phyloP scores from a whole-genome alignment of 352 stramenopile species.

The Lagenidium sp. region DNA sequence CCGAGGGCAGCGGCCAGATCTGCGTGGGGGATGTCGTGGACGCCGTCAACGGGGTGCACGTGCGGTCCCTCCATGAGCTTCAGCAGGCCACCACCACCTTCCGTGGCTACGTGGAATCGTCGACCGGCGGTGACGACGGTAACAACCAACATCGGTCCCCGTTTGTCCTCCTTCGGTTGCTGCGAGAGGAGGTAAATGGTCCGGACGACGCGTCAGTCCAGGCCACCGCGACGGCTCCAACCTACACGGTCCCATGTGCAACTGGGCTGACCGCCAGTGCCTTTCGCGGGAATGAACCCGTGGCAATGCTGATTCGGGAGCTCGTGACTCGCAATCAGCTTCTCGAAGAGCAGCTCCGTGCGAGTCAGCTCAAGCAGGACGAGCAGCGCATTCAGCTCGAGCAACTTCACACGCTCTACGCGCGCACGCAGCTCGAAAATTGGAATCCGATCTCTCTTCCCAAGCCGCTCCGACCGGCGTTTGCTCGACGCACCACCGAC shows the following conservation, averaged over 20 bases:
- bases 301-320: conserved; percentile 26
- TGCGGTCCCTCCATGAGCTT: conserved; percentile 22
- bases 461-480: conserved; percentile 22
- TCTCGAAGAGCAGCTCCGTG: conserved; percentile 39
- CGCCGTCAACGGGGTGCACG: conserved; percentile 26
- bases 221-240: background rate
- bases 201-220: background rate
- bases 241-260: too few relatives aligned
- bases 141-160: too few relatives aligned
- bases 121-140: too few relatives aligned
- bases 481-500: conserved; percentile 15
- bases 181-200: conserved; percentile 24
- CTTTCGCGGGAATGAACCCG: too few relatives aligned
- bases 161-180: too few relatives aligned
- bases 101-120: conserved; percentile 11
- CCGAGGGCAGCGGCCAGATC: conserved; percentile 36
- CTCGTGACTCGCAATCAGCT: conserved; percentile 29
- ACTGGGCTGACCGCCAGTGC: too few relatives aligned
- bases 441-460: conserved; percentile 24
- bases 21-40: conserved; percentile 27
- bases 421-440: conserved; percentile 17
- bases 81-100: too few relatives aligned
- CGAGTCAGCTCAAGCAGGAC: conserved; percentile 37
- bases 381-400: conserved; percentile 58
- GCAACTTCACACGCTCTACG: conserved; percentile 50